Conservation (phyloP, 164 flowering plant species). For the Litsea cubeba region DNA sequence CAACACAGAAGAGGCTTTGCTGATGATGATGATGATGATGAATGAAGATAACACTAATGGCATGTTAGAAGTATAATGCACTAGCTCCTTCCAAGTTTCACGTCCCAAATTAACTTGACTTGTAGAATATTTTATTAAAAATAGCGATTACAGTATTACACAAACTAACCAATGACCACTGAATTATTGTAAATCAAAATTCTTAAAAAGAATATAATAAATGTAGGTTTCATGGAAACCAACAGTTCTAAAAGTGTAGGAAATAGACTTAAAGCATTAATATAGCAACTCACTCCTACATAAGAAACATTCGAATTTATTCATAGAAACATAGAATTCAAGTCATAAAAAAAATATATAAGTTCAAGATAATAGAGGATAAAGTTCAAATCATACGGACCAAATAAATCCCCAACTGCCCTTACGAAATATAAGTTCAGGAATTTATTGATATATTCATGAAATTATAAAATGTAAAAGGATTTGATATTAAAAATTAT, state of each 20-base stretch:
- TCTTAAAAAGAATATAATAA: not conserved
- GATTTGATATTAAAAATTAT: constrained; percentile 12
- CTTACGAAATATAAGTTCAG: constrained; percentile 3
- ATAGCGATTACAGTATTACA: not conserved
- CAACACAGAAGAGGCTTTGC: too few relatives aligned
- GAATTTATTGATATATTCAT: not conserved
- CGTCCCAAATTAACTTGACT: not conserved
- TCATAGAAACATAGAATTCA: not conserved
- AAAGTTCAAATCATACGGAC: not conserved
- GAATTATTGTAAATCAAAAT: not conserved
- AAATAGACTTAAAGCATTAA: not conserved
- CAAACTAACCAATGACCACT: not conserved
- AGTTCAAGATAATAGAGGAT: not conserved
- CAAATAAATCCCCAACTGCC: constrained; percentile 1
- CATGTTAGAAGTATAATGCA: too few relatives aligned
- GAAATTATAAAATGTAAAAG: not conserved
- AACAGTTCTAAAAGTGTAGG: not conserved
- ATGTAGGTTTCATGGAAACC: not conserved
- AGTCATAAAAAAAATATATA: not conserved
- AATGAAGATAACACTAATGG: too few relatives aligned
- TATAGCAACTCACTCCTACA: not conserved
- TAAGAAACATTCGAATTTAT: not conserved
- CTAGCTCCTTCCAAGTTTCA: too few relatives aligned
- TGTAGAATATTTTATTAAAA: not conserved
- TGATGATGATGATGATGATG: too few relatives aligned